These are phyloP conservation scores for Pythium scleroteichum DNA, from an alignment of 352 stramenopile genomes.

Conservation along the genomic window DNA sequence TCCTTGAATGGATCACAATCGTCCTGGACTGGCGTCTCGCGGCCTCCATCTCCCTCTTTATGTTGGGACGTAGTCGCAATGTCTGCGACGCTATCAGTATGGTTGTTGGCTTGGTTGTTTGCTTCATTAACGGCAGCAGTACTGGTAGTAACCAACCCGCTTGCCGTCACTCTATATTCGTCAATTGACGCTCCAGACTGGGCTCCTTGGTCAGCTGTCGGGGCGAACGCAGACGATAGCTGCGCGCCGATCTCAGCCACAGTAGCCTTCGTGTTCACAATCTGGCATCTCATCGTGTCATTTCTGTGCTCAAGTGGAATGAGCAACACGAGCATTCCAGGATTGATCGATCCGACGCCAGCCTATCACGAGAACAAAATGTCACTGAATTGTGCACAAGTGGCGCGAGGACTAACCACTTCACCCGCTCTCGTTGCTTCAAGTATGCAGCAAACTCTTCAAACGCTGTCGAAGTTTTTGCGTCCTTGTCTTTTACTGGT, in stretches of 20 bases:
- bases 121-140: too few species aligned
- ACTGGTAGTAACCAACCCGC: too few species aligned
- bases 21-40: neutral
- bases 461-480: slow-evolving; percentile 31
- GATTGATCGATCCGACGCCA: slow-evolving; percentile 50
- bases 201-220: slow-evolving; percentile 2
- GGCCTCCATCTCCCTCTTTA: too few species aligned
- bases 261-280: slow-evolving; percentile 44
- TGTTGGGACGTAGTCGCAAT: too few species aligned
- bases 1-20: slow-evolving; percentile 1
- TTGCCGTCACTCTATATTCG: too few species aligned
- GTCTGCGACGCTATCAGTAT: too few species aligned
- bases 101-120: neutral
- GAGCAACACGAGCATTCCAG: slow-evolving; percentile 52
- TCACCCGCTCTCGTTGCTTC: slow-evolving; percentile 49
- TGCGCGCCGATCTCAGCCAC: slow-evolving; percentile 29
- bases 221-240: slow-evolving; percentile 10
- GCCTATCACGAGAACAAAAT: slow-evolving; percentile 34
- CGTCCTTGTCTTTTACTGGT: slow-evolving; percentile 34
- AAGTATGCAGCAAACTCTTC: slow-evolving; percentile 54
- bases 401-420: slow-evolving; percentile 11
- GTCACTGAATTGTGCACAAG: neutral
- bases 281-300: slow-evolving; percentile 48
- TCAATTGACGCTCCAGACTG: neutral
- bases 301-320: slow-evolving; percentile 44